Evolutionary conservation across 1,284 basidiomycete species (phyloP).

Genomic region (Sphaerobolus stellatus): DNA sequence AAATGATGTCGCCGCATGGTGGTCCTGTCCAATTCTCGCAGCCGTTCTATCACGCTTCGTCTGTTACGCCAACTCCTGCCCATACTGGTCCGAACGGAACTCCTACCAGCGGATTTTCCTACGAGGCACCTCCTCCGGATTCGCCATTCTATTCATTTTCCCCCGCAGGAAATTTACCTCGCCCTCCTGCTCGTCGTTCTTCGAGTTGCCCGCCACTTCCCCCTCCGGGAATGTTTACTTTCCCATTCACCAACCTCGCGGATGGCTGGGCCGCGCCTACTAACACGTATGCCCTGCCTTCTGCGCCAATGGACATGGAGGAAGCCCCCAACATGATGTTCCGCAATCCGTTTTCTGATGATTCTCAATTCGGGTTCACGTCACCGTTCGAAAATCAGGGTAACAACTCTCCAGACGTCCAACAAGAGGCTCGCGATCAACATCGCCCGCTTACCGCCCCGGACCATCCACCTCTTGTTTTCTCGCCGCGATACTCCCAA

Average conservation of each 20-base stretch:
- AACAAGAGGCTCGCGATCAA: not conserved
- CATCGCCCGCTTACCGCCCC: not conserved
- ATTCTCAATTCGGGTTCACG: not conserved
- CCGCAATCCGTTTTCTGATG: not conserved
- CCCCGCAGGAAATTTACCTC: not conserved
- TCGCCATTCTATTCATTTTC: not conserved
- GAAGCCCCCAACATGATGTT: not conserved
- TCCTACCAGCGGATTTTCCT: not conserved
- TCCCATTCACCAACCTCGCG: constrained; percentile 2
- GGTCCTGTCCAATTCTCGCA: not conserved
- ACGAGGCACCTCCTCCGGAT: not conserved
- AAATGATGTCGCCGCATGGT: not conserved
- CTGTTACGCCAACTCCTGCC: not conserved
- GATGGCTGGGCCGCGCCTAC: not conserved
- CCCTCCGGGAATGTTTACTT: constrained; percentile 1
- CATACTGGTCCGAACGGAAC: not conserved
- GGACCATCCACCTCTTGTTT: not conserved
- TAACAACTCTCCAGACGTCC: not conserved
- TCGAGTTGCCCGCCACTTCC: constrained; percentile 10
- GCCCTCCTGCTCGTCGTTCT: constrained; percentile 3
- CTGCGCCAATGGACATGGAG: not conserved
- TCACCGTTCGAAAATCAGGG: not conserved
- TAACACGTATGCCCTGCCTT: not conserved
- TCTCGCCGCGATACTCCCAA: not conserved
- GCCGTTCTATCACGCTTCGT: not conserved